These are phyloP conservation scores for Brassica carinata DNA, from an alignment of 345 rosid species.

Conservation along the genomic window DNA sequence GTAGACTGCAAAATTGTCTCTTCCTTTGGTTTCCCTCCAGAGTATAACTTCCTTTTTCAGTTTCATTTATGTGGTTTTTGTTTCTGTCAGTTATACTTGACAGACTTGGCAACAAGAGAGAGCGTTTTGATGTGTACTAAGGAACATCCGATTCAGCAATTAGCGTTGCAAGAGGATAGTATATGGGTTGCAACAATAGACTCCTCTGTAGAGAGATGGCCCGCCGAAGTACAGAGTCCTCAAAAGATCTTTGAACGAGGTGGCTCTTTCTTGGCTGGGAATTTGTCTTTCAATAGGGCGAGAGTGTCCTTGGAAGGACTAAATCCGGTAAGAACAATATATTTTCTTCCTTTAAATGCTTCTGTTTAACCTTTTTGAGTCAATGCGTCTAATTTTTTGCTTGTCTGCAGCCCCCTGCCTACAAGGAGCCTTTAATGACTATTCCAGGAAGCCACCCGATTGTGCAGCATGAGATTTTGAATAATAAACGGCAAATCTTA, in stretches of 20 bases:
- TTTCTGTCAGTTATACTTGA: conserved; percentile 78
- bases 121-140: conserved; percentile 87
- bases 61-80: conserved; percentile 9
- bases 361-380: background rate
- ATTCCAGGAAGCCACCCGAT: conserved; percentile 88
- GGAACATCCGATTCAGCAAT: conserved; percentile 85
- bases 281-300: conserved; percentile 92
- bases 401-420: conserved; percentile 73
- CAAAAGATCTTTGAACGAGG: conserved; percentile 74
- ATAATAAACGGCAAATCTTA: conserved; percentile 91
- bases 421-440: conserved; percentile 68
- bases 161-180: conserved; percentile 86
- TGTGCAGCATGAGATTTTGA: conserved; percentile 93
- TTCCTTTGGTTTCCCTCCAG: background rate
- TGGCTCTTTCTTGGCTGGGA: conserved; percentile 96
- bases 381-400: conserved; percentile 18
- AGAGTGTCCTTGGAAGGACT: conserved; percentile 95
- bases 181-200: conserved; percentile 78
- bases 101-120: conserved; percentile 82
- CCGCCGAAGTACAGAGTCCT: conserved; percentile 78
- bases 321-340: conserved; percentile 64
- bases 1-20: conserved; percentile 32
- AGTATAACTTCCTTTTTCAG: background rate
- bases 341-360: background rate
- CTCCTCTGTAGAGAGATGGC: conserved; percentile 85